A percentile compares a stretch with the other conserved stretches of the same genome.
phyloP scores from a whole-genome alignment of 2,329 filamentous ascomycete genomes.

The Xylaria sp. region DNA sequence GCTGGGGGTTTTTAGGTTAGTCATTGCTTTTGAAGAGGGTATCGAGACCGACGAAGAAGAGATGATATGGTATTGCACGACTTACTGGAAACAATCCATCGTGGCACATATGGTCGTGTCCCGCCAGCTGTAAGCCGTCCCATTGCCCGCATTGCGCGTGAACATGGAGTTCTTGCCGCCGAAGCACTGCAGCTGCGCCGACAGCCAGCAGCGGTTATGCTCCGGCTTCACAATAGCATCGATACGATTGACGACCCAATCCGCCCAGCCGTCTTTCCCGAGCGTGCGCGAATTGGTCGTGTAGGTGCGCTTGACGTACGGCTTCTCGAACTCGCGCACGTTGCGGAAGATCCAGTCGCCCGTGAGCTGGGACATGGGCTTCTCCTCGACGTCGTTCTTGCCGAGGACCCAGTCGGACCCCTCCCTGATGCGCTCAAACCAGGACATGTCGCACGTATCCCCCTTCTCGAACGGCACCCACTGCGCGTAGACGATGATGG shows the following conservation, averaged over 20 bases:
- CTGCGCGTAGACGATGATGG: conserved; percentile 55
- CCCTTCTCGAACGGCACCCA: conserved; percentile 49
- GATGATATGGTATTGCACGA: neutral
- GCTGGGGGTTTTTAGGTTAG: conserved; percentile 9
- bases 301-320: conserved; percentile 55
- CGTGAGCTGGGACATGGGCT: conserved; percentile 53
- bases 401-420: conserved; percentile 49
- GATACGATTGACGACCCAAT: conserved; percentile 46
- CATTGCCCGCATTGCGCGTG: conserved; percentile 48
- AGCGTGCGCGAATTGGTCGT: conserved; percentile 50
- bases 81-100: conserved; percentile 52
- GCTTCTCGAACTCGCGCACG: conserved; percentile 53
- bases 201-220: conserved; percentile 50
- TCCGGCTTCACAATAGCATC: conserved; percentile 45
- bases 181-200: conserved; percentile 52
- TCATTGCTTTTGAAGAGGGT: neutral
- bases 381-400: conserved; percentile 43
- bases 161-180: conserved; percentile 53
- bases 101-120: conserved; percentile 48
- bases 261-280: conserved; percentile 46
- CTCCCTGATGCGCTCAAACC: conserved; percentile 41
- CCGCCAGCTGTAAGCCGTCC: conserved; percentile 55
- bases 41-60: neutral
- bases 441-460: conserved; percentile 45
- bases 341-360: conserved; percentile 54